Evolutionary conservation across 2,329 filamentous ascomycete species (phyloP).

Genomic region (Sporothrix brasiliensis): DNA sequence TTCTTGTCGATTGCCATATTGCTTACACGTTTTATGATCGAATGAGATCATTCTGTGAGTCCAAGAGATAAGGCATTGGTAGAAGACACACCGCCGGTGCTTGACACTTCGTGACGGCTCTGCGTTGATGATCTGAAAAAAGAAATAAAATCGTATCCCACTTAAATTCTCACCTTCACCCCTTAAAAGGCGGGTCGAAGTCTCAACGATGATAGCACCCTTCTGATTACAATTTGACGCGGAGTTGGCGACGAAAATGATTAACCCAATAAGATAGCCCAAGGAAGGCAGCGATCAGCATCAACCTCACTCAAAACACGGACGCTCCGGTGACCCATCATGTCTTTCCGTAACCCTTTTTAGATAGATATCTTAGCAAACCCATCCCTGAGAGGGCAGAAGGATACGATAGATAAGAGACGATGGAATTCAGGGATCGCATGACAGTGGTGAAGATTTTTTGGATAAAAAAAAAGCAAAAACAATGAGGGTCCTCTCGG

Average conservation of each 20-base stretch:
- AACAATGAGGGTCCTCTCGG: background rate
- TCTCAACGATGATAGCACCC: background rate
- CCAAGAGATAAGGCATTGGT: constrained; percentile 11
- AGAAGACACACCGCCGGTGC: background rate
- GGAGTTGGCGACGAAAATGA: no score
- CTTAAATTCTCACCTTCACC: background rate
- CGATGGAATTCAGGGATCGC: background rate
- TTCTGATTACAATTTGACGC: background rate
- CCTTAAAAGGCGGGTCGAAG: background rate
- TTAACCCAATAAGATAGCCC: background rate
- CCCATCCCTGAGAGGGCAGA: background rate
- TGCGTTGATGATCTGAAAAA: no score
- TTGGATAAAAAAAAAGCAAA: background rate
- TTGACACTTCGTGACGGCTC: background rate
- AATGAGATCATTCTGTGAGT: background rate
- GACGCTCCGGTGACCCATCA: background rate
- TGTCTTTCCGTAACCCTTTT: background rate
- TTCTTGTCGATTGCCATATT: no score
- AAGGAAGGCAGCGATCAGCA: background rate
- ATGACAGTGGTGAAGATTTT: no score
- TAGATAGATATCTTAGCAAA: background rate
- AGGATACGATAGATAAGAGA: background rate
- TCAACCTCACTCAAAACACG: background rate
- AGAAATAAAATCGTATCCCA: no score
- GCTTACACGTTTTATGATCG: background rate